These are phyloP conservation scores for Phialophora verrucosa DNA, from an alignment of 2,329 filamentous ascomycete genomes.

Conservation along the genomic window DNA sequence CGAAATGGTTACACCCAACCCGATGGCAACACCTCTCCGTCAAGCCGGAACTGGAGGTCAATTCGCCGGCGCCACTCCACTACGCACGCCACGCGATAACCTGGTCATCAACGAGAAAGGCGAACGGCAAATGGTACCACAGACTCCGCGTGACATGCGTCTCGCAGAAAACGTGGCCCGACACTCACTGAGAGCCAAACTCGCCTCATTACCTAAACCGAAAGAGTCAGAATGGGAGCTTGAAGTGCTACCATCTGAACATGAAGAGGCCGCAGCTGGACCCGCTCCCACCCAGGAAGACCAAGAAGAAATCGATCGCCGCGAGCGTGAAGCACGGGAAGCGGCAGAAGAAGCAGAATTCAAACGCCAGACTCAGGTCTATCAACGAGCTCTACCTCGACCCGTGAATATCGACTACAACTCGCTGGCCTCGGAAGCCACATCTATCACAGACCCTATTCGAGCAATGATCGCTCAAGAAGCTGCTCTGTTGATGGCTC, in stretches of 20 bases:
- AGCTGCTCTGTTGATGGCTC: constrained; percentile 76
- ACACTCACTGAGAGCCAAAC: constrained; percentile 64
- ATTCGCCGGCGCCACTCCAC: constrained; percentile 77
- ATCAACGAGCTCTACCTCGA: constrained; percentile 81
- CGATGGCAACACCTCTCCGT: constrained; percentile 86
- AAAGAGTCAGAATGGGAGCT: constrained; percentile 95
- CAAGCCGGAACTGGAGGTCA: constrained; percentile 65
- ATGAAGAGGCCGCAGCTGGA: constrained; percentile 66
- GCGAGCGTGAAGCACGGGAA: constrained; percentile 66
- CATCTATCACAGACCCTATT: constrained; percentile 66
- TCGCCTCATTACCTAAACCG: constrained; percentile 86
- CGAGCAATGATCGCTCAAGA: constrained; percentile 75
- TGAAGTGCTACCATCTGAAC: constrained; percentile 79
- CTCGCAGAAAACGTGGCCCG: constrained; percentile 72
- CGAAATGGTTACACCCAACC: constrained; percentile 88
- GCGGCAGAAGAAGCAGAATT: constrained; percentile 73
- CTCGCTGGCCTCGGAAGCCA: constrained; percentile 68
- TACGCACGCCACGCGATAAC: constrained; percentile 86
- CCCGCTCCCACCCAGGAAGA: constrained; percentile 55
- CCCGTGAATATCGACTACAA: constrained; percentile 75
- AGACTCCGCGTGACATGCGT: constrained; percentile 77
- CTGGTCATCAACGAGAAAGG: constrained; percentile 80
- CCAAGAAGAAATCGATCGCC: constrained; percentile 75
- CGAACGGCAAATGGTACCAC: constrained; percentile 69
- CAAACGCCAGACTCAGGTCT: constrained; percentile 84